Evolutionary conservation across 148 eudicot genomes (phyloP).

Genomic region (Camellia japonica): DNA sequence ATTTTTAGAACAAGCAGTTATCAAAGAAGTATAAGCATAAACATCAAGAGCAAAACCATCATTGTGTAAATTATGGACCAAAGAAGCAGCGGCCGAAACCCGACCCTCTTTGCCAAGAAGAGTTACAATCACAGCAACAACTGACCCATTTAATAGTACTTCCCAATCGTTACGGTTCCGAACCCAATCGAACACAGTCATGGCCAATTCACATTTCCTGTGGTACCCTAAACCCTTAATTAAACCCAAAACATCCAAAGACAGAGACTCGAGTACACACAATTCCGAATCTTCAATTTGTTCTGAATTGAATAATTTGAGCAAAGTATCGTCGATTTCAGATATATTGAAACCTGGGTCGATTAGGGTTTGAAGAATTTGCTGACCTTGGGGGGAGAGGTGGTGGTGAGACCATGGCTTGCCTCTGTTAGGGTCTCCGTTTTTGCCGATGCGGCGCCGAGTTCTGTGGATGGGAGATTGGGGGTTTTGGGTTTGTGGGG

Average conservation of each 20-base stretch:
- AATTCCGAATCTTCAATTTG: slow-evolving; percentile 8
- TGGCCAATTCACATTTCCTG: slow-evolving; percentile 59
- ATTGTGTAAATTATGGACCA: slow-evolving; percentile 49
- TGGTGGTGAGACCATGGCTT: slow-evolving; percentile 70
- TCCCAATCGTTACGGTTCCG: slow-evolving; percentile 31
- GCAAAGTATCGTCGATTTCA: slow-evolving; percentile 37
- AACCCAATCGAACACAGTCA: slow-evolving; percentile 67
- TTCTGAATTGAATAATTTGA: slow-evolving; percentile 22
- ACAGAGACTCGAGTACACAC: slow-evolving; percentile 20
- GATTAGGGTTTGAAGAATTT: slow-evolving; percentile 42
- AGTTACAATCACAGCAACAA: slow-evolving; percentile 64
- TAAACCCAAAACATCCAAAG: slow-evolving; percentile 61
- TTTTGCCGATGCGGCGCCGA: slow-evolving; percentile 60
- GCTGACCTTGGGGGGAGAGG: slow-evolving; percentile 68
- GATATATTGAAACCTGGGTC: slow-evolving; percentile 40
- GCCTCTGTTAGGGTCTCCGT: slow-evolving; percentile 68
- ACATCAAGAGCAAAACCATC: slow-evolving; percentile 77
- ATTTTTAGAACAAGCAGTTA: slow-evolving; percentile 64
- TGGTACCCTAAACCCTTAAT: slow-evolving; percentile 71
- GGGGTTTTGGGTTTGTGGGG: slow-evolving; percentile 12
- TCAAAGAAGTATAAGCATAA: slow-evolving; percentile 74
- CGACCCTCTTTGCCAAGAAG: slow-evolving; percentile 73
- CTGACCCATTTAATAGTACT: slow-evolving; percentile 47
- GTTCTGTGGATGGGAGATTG: slow-evolving; percentile 27
- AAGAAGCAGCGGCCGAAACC: slow-evolving; percentile 53